Base-by-base conservation (phyloP, 73 alveolate species). In the Breviolum minutum region DNA sequence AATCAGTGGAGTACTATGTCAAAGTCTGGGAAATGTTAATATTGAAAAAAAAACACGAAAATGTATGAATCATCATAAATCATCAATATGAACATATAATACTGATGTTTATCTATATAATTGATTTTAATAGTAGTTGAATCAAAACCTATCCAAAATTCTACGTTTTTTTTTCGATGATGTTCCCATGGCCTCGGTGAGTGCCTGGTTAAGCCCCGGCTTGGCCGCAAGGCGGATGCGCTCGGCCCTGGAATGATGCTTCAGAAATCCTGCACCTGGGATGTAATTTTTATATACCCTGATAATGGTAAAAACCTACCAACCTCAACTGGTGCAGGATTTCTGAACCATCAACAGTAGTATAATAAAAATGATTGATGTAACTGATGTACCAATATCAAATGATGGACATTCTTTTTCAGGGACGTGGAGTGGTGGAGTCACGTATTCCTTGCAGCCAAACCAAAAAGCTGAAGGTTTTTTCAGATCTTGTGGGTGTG, bases 141-240 rank as follows among this genome's bases (percentile, higher is more conserved):
- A 66, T 13, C 17, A 66, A 13, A 66, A 66, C 17, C 11, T 66
- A 66, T 66, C 74, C 17, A 66, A 19, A 7, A 5, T 76, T 7
- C 20, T 76, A 6, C 7, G 29, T 76, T 26, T 7, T 19, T 76
- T 26, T 5, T 26, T 70, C 32, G 27, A 26, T 17, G 29, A 70
- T 17, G 17, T 77, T 17, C 16, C 62, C 62, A 17, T 12, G 63
- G 60, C 87, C 87, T 79, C 87, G 30, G 87, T 79, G 87, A 79
- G 87, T 32, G 87, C 87, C 87, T 32, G 29, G 87, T 14, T 79
- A 66, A 79, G 87, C 30, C 87, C 87, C 63, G 87, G 87, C 66
- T 79, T 79, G 87, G 87, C 87, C 8, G 87, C 87, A 29, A 19
- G 87, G 20, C 87, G 87, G 66, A 79, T 79, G 87, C 87, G 87